Conservation (phyloP, 768 basidiomycete species). For the Cystobasidium onofrii region DNA sequence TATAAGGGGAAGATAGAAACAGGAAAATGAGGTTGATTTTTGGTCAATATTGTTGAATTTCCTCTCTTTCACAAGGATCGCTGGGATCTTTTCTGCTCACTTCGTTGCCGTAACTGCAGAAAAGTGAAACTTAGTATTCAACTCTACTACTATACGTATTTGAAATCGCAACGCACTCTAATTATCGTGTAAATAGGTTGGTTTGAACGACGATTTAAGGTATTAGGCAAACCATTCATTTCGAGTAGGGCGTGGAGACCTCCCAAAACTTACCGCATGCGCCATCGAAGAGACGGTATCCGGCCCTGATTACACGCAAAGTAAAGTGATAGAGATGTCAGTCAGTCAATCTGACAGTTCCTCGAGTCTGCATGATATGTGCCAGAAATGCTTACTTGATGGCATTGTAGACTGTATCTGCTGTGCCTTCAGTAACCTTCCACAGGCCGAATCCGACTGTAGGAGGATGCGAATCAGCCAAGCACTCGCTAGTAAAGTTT, state of each 20-base stretch:
- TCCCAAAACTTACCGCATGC: slow-evolving; percentile 22
- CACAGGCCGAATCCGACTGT: slow-evolving; percentile 40
- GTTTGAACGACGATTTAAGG: too few relatives aligned
- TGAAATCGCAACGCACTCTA: slow-evolving; percentile 8
- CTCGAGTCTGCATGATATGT: too few relatives aligned
- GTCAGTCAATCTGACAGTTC: not conserved
- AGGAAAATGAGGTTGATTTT: too few relatives aligned
- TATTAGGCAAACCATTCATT: too few relatives aligned
- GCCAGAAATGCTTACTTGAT: slow-evolving; percentile 39
- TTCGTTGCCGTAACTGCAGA: slow-evolving; percentile 1
- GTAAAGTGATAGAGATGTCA: not conserved
- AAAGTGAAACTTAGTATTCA: too few relatives aligned
- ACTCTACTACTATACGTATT: too few relatives aligned
- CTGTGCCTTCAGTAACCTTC: slow-evolving; percentile 41
- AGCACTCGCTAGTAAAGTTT: not conserved
- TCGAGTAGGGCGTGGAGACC: too few relatives aligned
- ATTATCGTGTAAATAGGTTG: too few relatives aligned
- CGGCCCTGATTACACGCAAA: slow-evolving; percentile 57
- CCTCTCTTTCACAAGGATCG: too few relatives aligned
- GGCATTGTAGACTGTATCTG: slow-evolving; percentile 42
- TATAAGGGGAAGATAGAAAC: not conserved
- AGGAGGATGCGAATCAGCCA: not conserved
- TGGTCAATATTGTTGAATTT: too few relatives aligned
- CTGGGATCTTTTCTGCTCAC: not conserved
- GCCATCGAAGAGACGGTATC: slow-evolving; percentile 78